Conservation (phyloP, 345 rosid genomes). For the Anastatica hierochuntica region DNA sequence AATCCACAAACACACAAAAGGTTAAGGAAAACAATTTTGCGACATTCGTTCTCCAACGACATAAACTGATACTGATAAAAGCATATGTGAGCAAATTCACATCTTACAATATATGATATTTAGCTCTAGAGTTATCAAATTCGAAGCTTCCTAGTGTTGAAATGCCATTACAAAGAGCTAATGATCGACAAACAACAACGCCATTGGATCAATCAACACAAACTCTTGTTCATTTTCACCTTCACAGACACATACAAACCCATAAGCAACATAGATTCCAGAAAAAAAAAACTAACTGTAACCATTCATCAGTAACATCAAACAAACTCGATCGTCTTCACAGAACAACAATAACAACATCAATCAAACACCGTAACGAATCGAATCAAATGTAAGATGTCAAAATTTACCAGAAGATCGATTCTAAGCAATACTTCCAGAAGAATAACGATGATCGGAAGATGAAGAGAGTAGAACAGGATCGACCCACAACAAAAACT, state of each 20-base stretch:
- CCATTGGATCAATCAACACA: background rate
- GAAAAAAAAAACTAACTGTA: too few relatives aligned
- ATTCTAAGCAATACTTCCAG: slow-evolving; percentile 20
- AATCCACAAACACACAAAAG: background rate
- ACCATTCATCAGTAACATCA: too few relatives aligned
- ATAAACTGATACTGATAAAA: too few relatives aligned
- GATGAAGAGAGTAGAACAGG: slow-evolving; percentile 12
- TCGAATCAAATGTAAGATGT: too few relatives aligned
- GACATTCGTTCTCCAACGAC: too few relatives aligned
- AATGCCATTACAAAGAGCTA: background rate
- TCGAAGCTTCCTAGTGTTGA: background rate
- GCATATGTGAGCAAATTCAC: background rate
- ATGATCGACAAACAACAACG: background rate
- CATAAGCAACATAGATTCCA: too few relatives aligned
- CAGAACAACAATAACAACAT: background rate
- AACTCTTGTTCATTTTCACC: background rate
- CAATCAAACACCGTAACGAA: slow-evolving; percentile 1
- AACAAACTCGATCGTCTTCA: too few relatives aligned
- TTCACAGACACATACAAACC: too few relatives aligned
- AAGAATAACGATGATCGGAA: slow-evolving; percentile 36
- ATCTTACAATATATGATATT: too few relatives aligned
- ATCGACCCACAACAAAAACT: slow-evolving; percentile 22
- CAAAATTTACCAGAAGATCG: slow-evolving; percentile 43
- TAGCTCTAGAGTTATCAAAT: too few relatives aligned
- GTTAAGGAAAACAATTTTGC: too few relatives aligned